A percentile compares a stretch with the other conserved stretches of the same genome.
Conservation (phyloP, 140 eudicot species). For the Cichorium intybus region DNA sequence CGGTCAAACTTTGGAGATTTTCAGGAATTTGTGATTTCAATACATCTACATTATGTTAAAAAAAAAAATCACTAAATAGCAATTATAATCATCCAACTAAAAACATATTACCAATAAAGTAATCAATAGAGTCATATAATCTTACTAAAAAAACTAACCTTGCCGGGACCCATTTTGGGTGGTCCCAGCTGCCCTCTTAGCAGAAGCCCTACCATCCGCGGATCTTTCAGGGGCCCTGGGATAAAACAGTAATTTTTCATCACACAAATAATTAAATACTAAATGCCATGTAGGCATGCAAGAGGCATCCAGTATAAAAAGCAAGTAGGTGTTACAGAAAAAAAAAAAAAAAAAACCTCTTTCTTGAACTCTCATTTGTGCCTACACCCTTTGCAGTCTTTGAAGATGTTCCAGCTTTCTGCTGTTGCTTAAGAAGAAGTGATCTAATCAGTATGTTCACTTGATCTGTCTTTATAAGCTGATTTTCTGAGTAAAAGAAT, state of each 20-base stretch:
- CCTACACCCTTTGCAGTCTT: slow-evolving; percentile 48
- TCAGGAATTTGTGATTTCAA: slow-evolving; percentile 44
- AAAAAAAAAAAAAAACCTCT: slow-evolving; percentile 41
- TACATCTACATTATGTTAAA: slow-evolving; percentile 42
- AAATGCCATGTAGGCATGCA: neutral
- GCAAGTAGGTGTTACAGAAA: neutral
- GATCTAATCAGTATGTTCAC: slow-evolving; percentile 83
- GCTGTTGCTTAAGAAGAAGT: slow-evolving; percentile 78
- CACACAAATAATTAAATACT: neutral
- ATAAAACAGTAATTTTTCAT: neutral
- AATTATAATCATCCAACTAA: neutral
- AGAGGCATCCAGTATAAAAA: neutral
- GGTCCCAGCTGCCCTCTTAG: slow-evolving; percentile 57
- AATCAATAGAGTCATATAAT: neutral
- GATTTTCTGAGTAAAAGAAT: slow-evolving; percentile 46
- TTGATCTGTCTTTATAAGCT: slow-evolving; percentile 81
- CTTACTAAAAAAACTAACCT: slow-evolving; percentile 34
- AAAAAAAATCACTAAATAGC: slow-evolving; percentile 15
- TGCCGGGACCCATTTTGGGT: slow-evolving; percentile 42
- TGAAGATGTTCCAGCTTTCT: slow-evolving; percentile 51
- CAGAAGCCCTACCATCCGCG: slow-evolving; percentile 61
- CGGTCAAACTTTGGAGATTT: slow-evolving; percentile 68
- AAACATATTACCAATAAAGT: slow-evolving; percentile 3
- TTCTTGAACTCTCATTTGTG: slow-evolving; percentile 56
- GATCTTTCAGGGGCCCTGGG: slow-evolving; percentile 67